Evolutionary conservation across 2,329 filamentous ascomycete genomes (phyloP), one percentile per base, ranked within the genome.

Genomic region (Berkeleyomyces rouxiae): DNA sequence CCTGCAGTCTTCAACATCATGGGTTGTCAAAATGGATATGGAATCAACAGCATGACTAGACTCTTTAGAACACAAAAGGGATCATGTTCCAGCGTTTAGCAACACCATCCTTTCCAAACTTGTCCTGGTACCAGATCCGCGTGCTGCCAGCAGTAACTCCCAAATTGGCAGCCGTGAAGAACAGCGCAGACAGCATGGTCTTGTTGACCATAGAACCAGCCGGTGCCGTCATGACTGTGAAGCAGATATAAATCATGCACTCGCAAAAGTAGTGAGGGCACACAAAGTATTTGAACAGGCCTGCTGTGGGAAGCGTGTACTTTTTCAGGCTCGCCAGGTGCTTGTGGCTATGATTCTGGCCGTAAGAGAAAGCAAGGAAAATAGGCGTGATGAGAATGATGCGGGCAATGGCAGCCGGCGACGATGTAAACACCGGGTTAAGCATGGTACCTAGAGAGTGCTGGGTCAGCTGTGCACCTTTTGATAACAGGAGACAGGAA

Each of bases 211-310:
- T 66, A 40, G 76, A 73, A 9, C 84, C 86, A 6, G 74, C 69
- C 0, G 91, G 90, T 0, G 91, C 90, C 39, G 85, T 84, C 46
- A 87, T 72, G 55, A 93, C 74, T 2, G 89, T 81, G 67, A 99
- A 74, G n/a, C 86, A 80, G 23, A 90, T 70, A 71, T 99, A 97
- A 64, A 96, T 82, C 47, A 87, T 71, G 70, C 88, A 91, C 74
- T 97, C 93, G 69, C 86, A 89, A 3, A 87, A 87, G 73, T 97
- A 99, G 74, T 99, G 93, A 16, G 93, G 90, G 68, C 88, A 95
- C 46, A 96, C 74, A 31, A 95, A 73, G 63, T 78, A 77, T 53
- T 77, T 77, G 72, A 97, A 99, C 63, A 87, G 74, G 2, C 85
- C 84, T 65, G 86, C 79, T 2, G 79, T 76, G 0, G 92, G 92